A percentile compares a stretch with the other conserved stretches of the same genome.
These are phyloP conservation scores for Colletotrichum plurivorum DNA, from an alignment of 2,329 filamentous ascomycete genomes.

Conservation along the genomic window DNA sequence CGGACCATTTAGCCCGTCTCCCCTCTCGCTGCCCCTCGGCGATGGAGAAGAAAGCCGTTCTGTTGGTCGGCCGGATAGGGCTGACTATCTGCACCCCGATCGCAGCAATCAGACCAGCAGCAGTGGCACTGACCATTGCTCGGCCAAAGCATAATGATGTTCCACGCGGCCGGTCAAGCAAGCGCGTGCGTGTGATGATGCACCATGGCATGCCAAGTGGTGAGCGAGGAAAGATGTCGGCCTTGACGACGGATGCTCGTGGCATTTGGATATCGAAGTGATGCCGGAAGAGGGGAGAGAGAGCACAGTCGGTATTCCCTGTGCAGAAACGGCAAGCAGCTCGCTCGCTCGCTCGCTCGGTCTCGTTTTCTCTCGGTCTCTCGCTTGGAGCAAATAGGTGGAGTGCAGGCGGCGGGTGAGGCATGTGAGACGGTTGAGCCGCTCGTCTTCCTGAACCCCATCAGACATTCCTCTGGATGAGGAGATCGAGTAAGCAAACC, in stretches of 20 bases:
- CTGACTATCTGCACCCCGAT: not conserved
- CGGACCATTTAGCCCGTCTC: not conserved
- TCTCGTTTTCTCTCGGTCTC: not conserved
- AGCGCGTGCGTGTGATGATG: not conserved
- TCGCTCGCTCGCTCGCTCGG: not conserved
- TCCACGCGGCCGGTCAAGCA: not conserved
- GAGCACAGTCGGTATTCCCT: not conserved
- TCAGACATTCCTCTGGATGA: slow-evolving; percentile 3
- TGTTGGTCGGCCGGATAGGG: not conserved
- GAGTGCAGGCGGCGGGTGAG: not conserved
- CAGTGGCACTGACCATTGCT: not conserved
- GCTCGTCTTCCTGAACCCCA: not conserved
- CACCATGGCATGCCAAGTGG: too few species aligned
- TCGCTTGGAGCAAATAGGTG: not conserved
- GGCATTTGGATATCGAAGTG: too few species aligned
- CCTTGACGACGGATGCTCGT: too few species aligned
- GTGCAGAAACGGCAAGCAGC: not conserved
- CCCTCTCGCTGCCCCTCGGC: slow-evolving; percentile 6
- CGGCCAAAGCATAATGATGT: not conserved
- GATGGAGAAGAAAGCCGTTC: not conserved
- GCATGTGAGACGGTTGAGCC: slow-evolving; percentile 22
- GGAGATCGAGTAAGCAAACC: not conserved
- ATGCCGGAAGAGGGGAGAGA: not conserved
- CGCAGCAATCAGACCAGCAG: not conserved
- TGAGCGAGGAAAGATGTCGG: too few species aligned